Evolutionary conservation across 441 rosid genomes (phyloP).

Genomic region (Corymbia citriodora): DNA sequence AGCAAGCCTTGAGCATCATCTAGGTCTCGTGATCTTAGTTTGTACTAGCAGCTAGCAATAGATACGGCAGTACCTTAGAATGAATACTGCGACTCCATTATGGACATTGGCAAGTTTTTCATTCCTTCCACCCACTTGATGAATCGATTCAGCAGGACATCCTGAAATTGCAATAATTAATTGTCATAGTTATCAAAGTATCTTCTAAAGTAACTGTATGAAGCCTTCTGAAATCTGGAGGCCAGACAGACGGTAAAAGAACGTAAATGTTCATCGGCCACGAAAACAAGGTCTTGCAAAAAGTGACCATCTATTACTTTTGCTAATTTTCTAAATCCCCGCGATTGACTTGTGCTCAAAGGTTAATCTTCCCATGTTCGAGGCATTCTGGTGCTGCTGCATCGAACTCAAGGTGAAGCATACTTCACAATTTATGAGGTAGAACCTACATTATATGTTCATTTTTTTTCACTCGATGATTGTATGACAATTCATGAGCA

Average conservation of each 20-base stretch:
- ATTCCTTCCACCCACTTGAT: neutral
- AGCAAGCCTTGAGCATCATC: neutral
- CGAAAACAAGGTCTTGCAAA: neutral
- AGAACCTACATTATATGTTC: neutral
- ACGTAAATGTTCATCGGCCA: neutral
- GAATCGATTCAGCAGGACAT: neutral
- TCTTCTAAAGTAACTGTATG: neutral
- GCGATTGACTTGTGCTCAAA: neutral
- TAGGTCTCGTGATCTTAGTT: neutral
- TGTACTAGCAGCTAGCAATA: neutral
- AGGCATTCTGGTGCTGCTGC: neutral
- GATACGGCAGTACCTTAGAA: neutral
- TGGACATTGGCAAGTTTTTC: neutral
- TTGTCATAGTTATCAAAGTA: neutral
- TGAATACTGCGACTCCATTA: neutral
- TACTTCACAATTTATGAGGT: neutral
- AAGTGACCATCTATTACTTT: neutral
- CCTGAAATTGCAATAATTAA: neutral
- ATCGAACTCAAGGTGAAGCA: neutral
- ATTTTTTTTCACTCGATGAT: neutral
- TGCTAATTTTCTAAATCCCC: neutral
- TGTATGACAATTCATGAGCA: neutral
- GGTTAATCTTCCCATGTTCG: neutral
- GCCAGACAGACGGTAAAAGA: neutral
- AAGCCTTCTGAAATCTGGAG: neutral